Evolutionary conservation across 768 basidiomycete genomes (phyloP).

Genomic region (Tulasnella sp.): DNA sequence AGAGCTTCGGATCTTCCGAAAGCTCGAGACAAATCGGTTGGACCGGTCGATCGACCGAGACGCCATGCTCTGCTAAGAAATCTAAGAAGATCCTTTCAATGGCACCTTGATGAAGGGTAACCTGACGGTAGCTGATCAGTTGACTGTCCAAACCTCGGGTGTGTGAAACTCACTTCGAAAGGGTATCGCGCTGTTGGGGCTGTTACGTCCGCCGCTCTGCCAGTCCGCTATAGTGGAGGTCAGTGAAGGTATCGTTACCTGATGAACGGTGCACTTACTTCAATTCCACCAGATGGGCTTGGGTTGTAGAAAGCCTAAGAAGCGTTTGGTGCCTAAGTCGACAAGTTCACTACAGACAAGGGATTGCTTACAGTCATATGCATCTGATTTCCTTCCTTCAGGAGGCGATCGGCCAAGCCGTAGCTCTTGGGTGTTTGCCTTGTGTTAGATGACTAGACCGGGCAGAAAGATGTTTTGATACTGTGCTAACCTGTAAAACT

Average conservation of each 20-base stretch:
- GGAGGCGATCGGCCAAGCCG: slow-evolving; percentile 53
- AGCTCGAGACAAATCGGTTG: slow-evolving; percentile 21
- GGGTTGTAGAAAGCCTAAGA: slow-evolving; percentile 67
- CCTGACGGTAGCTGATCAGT: slow-evolving; percentile 1
- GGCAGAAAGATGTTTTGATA: background rate
- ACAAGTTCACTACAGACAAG: background rate
- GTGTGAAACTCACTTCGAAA: slow-evolving; percentile 39
- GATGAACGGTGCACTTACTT: slow-evolving; percentile 28
- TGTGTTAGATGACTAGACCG: background rate
- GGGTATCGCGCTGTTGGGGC: slow-evolving; percentile 56
- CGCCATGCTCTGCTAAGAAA: slow-evolving; percentile 12
- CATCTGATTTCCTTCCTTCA: slow-evolving; percentile 56
- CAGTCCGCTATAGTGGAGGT: slow-evolving; percentile 37
- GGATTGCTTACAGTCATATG: slow-evolving; percentile 47
- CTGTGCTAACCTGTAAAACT: slow-evolving; percentile 34
- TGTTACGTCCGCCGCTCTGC: slow-evolving; percentile 49
- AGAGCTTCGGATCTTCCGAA: slow-evolving; percentile 19
- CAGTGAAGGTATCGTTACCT: background rate
- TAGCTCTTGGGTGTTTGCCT: slow-evolving; percentile 44
- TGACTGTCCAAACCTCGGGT: background rate
- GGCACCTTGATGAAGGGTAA: slow-evolving; percentile 32
- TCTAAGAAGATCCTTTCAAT: slow-evolving; percentile 17
- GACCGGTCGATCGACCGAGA: slow-evolving; percentile 22
- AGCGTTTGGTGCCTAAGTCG: background rate
- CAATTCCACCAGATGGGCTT: slow-evolving; percentile 43